Evolutionary conservation across 2,329 filamentous ascomycete genomes (phyloP), one percentile per base, ranked within the genome.

Genomic region (Fusarium papillatum): DNA sequence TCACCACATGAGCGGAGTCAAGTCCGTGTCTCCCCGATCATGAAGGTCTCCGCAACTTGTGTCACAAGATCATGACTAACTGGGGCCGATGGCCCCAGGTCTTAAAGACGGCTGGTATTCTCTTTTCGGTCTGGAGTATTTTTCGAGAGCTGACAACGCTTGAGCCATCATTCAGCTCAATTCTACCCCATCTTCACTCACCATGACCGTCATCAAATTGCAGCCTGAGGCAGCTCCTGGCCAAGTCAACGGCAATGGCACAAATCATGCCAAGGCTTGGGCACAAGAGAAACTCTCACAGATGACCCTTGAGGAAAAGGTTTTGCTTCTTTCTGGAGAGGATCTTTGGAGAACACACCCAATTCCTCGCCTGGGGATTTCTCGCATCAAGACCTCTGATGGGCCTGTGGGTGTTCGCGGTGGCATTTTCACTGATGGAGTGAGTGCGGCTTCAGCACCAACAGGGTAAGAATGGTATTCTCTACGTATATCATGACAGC

Each of bases 301-400:
- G 19, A 75, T 76, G 57, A 64, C 61, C 8, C 17, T 74, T 0
- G 70, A 76, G 24, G 68, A 72, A 63, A 76, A 73, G 31, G 66
- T 74, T 4, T 14, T 68, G 9, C 7, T 70, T 2, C 67, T 76
- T 24, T 36, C 68, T 3, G 57, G 71, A 1, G n/a, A 70, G 38
- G 66, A 76, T 14, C 26, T 70, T 5, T 74, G 73, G 50, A 63
- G 66, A 17, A 76, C 70, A 4, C 62, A 72, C 22, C 29, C 68
- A 6, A 62, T 68, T 43, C 38, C 36, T 16, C 60, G 64, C 0
- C 63, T 72, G 5, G 64, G 61, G 1, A 34, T 76, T 11, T 72
- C 74, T 10, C 64, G 70, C 31, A 50, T 74, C 31, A 76, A 74
- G 62, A 72, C 66, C 2, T 74, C 71, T 2, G 71, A 74, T 29